Evolutionary conservation across 495 filamentous ascomycete genomes (phyloP), one percentile per base, ranked within the genome.

Genomic region (Chaetomium cochliodes): DNA sequence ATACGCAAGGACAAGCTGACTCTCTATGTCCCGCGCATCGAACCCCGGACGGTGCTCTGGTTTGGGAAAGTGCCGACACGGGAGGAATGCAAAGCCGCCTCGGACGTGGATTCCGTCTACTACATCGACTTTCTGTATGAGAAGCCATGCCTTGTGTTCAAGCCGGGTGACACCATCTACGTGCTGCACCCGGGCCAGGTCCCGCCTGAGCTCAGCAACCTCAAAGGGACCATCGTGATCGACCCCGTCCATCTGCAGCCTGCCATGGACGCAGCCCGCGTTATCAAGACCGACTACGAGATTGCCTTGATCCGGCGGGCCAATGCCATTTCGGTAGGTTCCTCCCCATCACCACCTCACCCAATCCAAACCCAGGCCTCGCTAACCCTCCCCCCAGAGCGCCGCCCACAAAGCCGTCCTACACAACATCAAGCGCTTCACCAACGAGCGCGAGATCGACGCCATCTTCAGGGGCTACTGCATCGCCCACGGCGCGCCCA

Each of bases 361-460:
- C 25, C 0, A n/a, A 6, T 41, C n/a, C 37, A 13, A 41, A 7
- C 15, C n/a, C 28, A n/a, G 26, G 12, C 8, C 20, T 44, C 49
- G 39, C 37, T 62, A 51, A 49, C 28, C 23, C 25, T 15, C 53
- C 2, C n/a, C 37, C 0, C 28, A 69, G 15, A 86, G 83, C 2
- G 76, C 83, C 28, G 93, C 91, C 0, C 93, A 98, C 73, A 82
- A 78, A 26, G 80, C 81, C 12, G 85, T 96, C 11, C 81, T 94
- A 1, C 72, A 79, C 46, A 78, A 78, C 6, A 82, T 96, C 44
- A 76, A 79, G 41, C 73, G 74, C 11, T 82, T 90, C 69, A 74
- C 78, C 39, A 96, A 91, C 68, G 93, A 98, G 75, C 84, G 87
- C n/a, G 84, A 96, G 65, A 84, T 96, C 49, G 87, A 96, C 65